Evolutionary conservation across 768 basidiomycete genomes (phyloP).

Genomic region (Vararia minispora): DNA sequence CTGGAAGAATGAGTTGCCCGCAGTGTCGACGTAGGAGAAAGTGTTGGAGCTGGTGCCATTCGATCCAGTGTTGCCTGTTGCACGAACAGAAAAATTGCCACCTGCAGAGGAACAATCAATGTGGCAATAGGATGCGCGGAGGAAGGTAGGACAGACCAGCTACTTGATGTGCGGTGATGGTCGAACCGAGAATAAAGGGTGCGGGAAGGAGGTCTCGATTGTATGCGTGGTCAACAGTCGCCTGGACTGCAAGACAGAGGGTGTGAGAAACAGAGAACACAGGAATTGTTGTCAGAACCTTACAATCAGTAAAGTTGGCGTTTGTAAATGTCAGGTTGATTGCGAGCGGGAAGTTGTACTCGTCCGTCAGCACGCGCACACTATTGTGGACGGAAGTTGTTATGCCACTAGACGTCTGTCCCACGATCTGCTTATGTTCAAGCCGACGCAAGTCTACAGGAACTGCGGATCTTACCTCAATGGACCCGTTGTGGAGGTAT

Average conservation of each 20-base stretch:
- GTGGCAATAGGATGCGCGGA: background rate
- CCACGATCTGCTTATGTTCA: slow-evolving; percentile 22
- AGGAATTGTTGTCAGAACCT: slow-evolving; percentile 1
- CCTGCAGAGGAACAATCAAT: slow-evolving; percentile 20
- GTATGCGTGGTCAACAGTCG: slow-evolving; percentile 59
- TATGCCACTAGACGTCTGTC: slow-evolving; percentile 38
- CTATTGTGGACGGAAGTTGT: slow-evolving; percentile 38
- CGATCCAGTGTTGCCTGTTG: slow-evolving; percentile 40
- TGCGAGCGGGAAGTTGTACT: slow-evolving; percentile 40
- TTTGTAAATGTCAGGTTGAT: slow-evolving; percentile 27
- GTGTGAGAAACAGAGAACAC: background rate
- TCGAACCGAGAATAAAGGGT: slow-evolving; percentile 45
- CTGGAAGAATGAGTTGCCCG: slow-evolving; percentile 52
- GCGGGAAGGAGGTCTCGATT: slow-evolving; percentile 43
- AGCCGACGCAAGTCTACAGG: too few relatives aligned
- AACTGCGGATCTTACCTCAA: slow-evolving; percentile 22
- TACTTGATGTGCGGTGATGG: slow-evolving; percentile 45
- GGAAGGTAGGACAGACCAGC: slow-evolving; percentile 34
- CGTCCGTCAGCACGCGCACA: slow-evolving; percentile 30
- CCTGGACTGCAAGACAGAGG: slow-evolving; percentile 27
- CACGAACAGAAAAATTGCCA: slow-evolving; percentile 36
- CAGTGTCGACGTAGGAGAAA: slow-evolving; percentile 45
- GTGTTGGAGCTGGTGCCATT: slow-evolving; percentile 64
- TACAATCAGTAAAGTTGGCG: slow-evolving; percentile 22
- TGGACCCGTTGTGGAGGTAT: slow-evolving; percentile 35